Evolutionary conservation across 1,139 yeast species (phyloP), one percentile per base, ranked within the genome.

Genomic region (Blastobotrys persicus): DNA sequence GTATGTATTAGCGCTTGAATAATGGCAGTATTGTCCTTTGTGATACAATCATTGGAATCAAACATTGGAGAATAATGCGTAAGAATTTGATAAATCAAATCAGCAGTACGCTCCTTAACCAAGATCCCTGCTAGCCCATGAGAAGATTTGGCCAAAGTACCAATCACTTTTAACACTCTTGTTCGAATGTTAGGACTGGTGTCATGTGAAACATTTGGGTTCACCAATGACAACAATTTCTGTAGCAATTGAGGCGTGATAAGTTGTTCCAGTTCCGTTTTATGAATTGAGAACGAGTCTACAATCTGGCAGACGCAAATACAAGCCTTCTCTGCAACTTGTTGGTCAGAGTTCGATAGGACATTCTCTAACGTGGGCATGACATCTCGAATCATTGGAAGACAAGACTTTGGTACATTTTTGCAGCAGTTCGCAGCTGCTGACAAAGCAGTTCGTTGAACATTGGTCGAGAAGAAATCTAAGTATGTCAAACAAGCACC

Each of bases 391-490:
- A 85, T 70, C 55, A 71, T 72, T 4, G 70, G 67, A 52, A 79
- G 79, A 55, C 78, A 77, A 6, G 60, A 50, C n/a, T 50, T 23
- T 1, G 76, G 71, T 1, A 85, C 70, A 49, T 73, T 72, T 1
- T 75, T 72, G 56, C 92, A 84, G 12, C 94, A 77, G 61, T 87
- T 86, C 2, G 96, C 85, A 3, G 88, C 88, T 35, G 88, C 86
- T 1, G 75, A 72, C 42, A 91, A 70, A 28, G 95, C 88, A 57
- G 88, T 86, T 50, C 95, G 73, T 66, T 92, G 98, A 0, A 95
- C 88, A 67, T 88, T 96, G 23, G 84, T 77, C 1, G 96, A 87
- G 64, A 92, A 84, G 61, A 92, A 92, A 65, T 92, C 98, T 55
- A 89, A 73, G 61, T 83, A 88, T 59, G 80, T 81, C 42, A 92